These are phyloP conservation scores for Xanthoceras sorbifolium DNA, from an alignment of 345 rosid species.

Conservation along the genomic window DNA sequence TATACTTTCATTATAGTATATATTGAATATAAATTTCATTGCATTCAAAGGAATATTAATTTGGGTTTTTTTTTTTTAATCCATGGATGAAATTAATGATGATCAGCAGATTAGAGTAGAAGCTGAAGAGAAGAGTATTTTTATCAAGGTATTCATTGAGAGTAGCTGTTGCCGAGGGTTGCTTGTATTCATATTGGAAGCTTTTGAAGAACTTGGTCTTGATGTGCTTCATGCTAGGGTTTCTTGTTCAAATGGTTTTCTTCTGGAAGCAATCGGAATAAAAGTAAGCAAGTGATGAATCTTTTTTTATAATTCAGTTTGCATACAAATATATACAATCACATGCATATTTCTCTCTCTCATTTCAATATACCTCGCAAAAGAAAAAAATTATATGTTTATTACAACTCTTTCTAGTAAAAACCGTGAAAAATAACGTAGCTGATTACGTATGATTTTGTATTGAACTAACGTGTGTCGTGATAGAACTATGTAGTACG, in stretches of 20 bases:
- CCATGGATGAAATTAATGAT: neutral
- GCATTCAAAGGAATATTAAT: neutral
- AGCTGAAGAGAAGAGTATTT: slow-evolving; percentile 53
- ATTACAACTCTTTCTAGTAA: too few species aligned
- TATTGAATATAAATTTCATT: neutral
- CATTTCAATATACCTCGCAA: neutral
- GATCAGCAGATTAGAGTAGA: slow-evolving; percentile 53
- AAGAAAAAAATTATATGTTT: too few species aligned
- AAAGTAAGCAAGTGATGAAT: slow-evolving; percentile 39
- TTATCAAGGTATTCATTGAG: slow-evolving; percentile 47
- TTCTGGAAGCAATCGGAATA: slow-evolving; percentile 57
- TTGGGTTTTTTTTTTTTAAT: neutral
- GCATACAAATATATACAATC: neutral
- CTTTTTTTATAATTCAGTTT: too few species aligned
- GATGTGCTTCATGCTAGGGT: slow-evolving; percentile 73
- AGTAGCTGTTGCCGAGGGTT: slow-evolving; percentile 50
- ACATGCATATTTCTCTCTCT: neutral
- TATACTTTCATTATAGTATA: neutral
- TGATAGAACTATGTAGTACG: too few species aligned
- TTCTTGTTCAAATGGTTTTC: slow-evolving; percentile 61
- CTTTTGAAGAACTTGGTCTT: slow-evolving; percentile 72
- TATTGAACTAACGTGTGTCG: too few species aligned
- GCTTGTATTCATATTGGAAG: slow-evolving; percentile 64
- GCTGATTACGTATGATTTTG: too few species aligned
- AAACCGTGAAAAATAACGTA: too few species aligned